Base-by-base conservation (phyloP, 768 basidiomycete species). In the Boletus rufocinnamomeus region DNA sequence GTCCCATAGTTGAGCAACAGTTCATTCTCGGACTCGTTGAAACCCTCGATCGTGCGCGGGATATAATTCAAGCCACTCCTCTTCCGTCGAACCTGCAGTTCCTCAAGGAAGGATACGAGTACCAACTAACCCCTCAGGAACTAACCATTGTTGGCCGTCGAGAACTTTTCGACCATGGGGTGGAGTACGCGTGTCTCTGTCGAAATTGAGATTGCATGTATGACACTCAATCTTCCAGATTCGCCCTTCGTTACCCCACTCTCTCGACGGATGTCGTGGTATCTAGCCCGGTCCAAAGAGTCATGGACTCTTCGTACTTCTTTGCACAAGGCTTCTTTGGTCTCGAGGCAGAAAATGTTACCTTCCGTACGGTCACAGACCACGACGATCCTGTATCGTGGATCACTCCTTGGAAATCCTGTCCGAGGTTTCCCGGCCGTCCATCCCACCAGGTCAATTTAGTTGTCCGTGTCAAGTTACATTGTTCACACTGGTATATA, bases 321-420 rank as follows among this genome's bases (percentile, higher is more conserved):
- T 80, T 79, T 62, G 70, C 69, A 40, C 58, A 70, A 34, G 76
- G 77, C 0, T 75, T 76, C 64, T 75, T 75, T 57, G 79, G 78
- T 14, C 70, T 71, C 16, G 30, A 56, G 9, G 58, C 63, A 17
- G 66, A 72, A 56, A 66, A 65, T 9, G 60, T 73, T 16, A 58
- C 63, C 21, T 72, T 78, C 52, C 57, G 63, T 4, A 68, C 69
- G 19, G 68, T 77, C 47, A 44, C 60, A 4, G 77, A 79, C 60
- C 67, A 77, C 51, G 60, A 60, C 45, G 65, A 65, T 52, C 74
- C 75, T n/a, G 66, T 73, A 21, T 74, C 75, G 41, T 78, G 76
- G 75, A 76, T 80, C 58, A 78, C 70, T 34, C 78, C 76, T 28
- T 75, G 75, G 75, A 66, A 70, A 53, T 76, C 73, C 19, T 79